Conservation (phyloP, 1,284 basidiomycete species). For the Rhodofomes roseus region DNA sequence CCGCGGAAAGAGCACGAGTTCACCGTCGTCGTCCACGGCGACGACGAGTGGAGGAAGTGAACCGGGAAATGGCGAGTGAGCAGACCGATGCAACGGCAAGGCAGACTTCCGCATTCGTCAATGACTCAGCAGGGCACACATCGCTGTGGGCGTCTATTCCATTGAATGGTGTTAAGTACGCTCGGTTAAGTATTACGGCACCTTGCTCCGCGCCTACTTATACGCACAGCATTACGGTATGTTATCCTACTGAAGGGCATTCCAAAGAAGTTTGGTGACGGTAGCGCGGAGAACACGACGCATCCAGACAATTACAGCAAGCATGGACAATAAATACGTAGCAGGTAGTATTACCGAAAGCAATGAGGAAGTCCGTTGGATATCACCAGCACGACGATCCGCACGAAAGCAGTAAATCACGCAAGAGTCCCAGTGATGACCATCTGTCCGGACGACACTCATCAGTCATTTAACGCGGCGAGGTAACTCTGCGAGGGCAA, state of each 20-base stretch:
- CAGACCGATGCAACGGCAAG: constrained; percentile 3
- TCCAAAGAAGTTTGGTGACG: not conserved
- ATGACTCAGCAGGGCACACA: not conserved
- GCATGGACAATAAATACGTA: too few relatives aligned
- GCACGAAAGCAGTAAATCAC: constrained; percentile 1
- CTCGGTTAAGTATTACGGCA: not conserved
- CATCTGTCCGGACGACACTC: not conserved
- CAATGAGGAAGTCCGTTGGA: not conserved
- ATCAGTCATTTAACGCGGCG: constrained; percentile 1
- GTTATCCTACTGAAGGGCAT: not conserved
- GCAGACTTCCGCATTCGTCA: not conserved
- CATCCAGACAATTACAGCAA: not conserved
- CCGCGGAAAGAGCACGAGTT: not conserved
- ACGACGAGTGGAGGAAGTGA: constrained; percentile 4
- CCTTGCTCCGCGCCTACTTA: not conserved
- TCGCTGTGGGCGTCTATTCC: not conserved
- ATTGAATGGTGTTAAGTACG: not conserved
- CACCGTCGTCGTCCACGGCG: constrained; percentile 8
- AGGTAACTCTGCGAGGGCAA: not conserved
- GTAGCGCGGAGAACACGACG: not conserved
- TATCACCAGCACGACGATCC: not conserved
- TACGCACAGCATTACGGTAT: not conserved
- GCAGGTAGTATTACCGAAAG: too few relatives aligned
- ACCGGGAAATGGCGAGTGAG: not conserved
- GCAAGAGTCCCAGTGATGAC: not conserved